Base-by-base conservation (phyloP, 2,329 filamentous ascomycete genomes). In the Xylariales sp. region DNA sequence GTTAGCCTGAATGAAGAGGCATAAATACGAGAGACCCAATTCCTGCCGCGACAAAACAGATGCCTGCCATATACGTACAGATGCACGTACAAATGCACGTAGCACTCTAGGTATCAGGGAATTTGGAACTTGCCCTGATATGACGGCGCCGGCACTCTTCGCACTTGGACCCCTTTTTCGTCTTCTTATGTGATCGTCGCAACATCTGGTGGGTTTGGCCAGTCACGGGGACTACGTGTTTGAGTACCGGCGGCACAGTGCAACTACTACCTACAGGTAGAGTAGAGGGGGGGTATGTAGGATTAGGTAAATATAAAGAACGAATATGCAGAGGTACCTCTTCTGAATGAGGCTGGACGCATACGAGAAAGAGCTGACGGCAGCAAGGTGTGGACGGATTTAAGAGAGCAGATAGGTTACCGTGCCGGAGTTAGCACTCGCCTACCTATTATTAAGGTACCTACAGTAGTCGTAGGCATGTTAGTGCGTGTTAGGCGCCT, bases 141-240 rank as follows among this genome's bases (percentile, higher is more conserved):
- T 71, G 69, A 55, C 69, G 67, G 52, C 61, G 64, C 10, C 61
- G 56, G 56, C 63, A 69, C 39, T 71, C 67, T 30, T 67, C 60
- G 41, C 64, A 70, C 45, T 68, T 68, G 34, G 65, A 65, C 18
- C 67, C 69, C 50, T 67, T 71, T 58, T 52, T 67, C 5, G 67
- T 62, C 63, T 69, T 71, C 52, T 62, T 67, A 53, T 71, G 67
- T 16, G 63, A 67, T 30, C 67, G 63, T 16, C 66, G 60, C 18
- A 66, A 30, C 66, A 67, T 69, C 45, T 52, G n/a, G 46, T 43
- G 45, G 32, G 18, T 18, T n/a, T 41, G 41, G n/a, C 2, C 3
- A 6, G 6, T 7, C 9, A 23, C 5, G 14, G 36, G 12, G 3
- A 23, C 12, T 34, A n/a, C 2, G 4, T 5, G n/a, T 52, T 34